phyloP scores from a whole-genome alignment of 352 stramenopile genomes.

The Pythium apleroticum region DNA sequence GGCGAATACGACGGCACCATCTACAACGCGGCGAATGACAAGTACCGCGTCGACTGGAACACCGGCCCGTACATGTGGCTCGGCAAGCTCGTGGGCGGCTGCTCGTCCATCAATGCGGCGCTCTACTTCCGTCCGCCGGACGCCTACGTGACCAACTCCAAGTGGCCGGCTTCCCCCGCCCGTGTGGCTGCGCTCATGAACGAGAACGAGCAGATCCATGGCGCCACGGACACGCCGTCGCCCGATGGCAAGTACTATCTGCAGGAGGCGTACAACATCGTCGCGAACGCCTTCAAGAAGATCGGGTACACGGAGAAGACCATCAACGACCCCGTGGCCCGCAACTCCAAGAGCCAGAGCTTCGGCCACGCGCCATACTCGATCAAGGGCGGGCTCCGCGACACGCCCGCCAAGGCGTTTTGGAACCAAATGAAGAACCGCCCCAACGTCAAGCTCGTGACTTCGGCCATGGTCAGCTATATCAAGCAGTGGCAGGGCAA shows the following conservation, averaged over 20 bases:
- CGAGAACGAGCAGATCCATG: slow-evolving; percentile 46
- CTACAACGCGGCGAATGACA: slow-evolving; percentile 36
- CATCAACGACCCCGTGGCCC: slow-evolving; percentile 49
- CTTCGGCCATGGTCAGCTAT: slow-evolving; percentile 45
- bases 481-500: slow-evolving; percentile 45
- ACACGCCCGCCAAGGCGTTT: slow-evolving; percentile 58
- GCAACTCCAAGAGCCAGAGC: slow-evolving; percentile 59
- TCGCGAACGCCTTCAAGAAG: slow-evolving; percentile 35
- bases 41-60: slow-evolving; percentile 61
- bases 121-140: slow-evolving; percentile 76
- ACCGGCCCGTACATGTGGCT: slow-evolving; percentile 48
- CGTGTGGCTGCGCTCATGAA: slow-evolving; percentile 68
- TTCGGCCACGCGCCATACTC: slow-evolving; percentile 54
- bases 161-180: slow-evolving; percentile 51
- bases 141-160: slow-evolving; percentile 38
- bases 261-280: slow-evolving; percentile 54
- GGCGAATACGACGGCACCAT: slow-evolving; percentile 49
- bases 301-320: slow-evolving; percentile 42
- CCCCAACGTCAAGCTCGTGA: slow-evolving; percentile 54
- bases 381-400: slow-evolving; percentile 56
- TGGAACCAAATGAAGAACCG: slow-evolving; percentile 41
- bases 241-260: slow-evolving; percentile 45
- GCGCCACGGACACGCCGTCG: slow-evolving; percentile 50
- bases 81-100: slow-evolving; percentile 81
- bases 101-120: slow-evolving; percentile 81